Evolutionary conservation across 148 eudicot species (phyloP), one percentile per base, ranked within the genome.

Genomic region (Limonium bicolor): DNA sequence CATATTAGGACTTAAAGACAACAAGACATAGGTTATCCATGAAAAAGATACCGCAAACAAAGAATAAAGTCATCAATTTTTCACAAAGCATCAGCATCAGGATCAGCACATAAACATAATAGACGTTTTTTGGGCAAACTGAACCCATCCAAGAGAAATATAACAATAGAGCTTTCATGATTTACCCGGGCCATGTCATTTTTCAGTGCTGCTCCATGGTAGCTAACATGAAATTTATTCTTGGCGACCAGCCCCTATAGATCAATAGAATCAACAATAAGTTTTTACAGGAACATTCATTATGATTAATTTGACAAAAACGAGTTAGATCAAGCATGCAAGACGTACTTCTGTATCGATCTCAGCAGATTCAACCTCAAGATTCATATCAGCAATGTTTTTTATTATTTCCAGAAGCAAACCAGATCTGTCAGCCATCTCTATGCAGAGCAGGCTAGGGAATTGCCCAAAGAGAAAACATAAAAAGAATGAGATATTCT

Each of bases 351-450:
- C 94, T 44, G 97, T 88, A 34, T 83, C 94, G 40, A 88, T 83
- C 70, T 77, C 92, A 14, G 97, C 97, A 36, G 97, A 88, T 60
- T 83, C 94, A 48, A 88, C 97, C 44, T 44, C 67, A 27, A 83
- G 29, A 52, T 83, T 83, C 40, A 74, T 55, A 64, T 88, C 97
- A 41, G 81, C 67, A 67, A 88, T 72, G 26, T 83, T 72, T 63
- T 80, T 80, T 57, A 88, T 56, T 30, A 88, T 53, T 64, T 88
- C 97, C 63, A 83, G 47, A 63, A 88, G 63, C 71, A 88, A 43
- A 7, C 97, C 97, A 14, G 97, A 67, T 55, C 94, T 67, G 58
- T 88, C 97, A 14, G 92, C 97, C 11, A 94, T 84, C 73, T 88
- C 97, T 31, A 88, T 64, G 55, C 27, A 74, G 50, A 88, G 92